These are phyloP conservation scores for Malus hybrid DNA, from an alignment of 331 rosid genomes.

Conservation along the genomic window DNA sequence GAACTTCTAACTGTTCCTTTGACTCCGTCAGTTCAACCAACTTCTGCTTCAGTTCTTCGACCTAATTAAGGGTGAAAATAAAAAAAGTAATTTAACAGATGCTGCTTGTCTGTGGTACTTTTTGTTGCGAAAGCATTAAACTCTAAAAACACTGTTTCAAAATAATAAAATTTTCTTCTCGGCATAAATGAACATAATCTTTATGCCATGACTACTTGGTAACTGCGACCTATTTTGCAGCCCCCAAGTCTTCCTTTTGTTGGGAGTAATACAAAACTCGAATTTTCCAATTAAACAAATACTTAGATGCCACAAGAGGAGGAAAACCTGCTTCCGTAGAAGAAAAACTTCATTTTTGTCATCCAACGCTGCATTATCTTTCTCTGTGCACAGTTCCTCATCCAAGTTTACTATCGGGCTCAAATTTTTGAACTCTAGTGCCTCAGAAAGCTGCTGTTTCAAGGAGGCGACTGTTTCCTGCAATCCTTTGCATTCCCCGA, in stretches of 20 bases:
- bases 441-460: slow-evolving; percentile 78
- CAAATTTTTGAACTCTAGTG: slow-evolving; percentile 39
- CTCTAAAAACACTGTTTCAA: too few relatives aligned
- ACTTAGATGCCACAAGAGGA: neutral
- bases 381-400: slow-evolving; percentile 31
- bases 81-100: neutral
- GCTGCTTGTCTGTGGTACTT: neutral
- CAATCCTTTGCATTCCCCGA: slow-evolving; percentile 59
- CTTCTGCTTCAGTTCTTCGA: slow-evolving; percentile 66
- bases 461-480: slow-evolving; percentile 65
- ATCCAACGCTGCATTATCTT: slow-evolving; percentile 20
- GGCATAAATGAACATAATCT: too few relatives aligned
- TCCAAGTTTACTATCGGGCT: slow-evolving; percentile 26
- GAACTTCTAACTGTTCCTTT: slow-evolving; percentile 64
- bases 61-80: slow-evolving; percentile 27
- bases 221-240: too few relatives aligned
- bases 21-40: slow-evolving; percentile 52
- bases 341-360: slow-evolving; percentile 33
- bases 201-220: too few relatives aligned
- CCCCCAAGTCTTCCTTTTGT: too few relatives aligned
- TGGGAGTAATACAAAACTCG: neutral
- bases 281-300: neutral
- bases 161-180: too few relatives aligned
- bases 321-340: slow-evolving; percentile 56
- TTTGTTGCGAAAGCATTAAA: too few relatives aligned